phyloP scores from a whole-genome alignment of 192 early-diverging fungal genomes.

The Glomus cerebriforme region DNA sequence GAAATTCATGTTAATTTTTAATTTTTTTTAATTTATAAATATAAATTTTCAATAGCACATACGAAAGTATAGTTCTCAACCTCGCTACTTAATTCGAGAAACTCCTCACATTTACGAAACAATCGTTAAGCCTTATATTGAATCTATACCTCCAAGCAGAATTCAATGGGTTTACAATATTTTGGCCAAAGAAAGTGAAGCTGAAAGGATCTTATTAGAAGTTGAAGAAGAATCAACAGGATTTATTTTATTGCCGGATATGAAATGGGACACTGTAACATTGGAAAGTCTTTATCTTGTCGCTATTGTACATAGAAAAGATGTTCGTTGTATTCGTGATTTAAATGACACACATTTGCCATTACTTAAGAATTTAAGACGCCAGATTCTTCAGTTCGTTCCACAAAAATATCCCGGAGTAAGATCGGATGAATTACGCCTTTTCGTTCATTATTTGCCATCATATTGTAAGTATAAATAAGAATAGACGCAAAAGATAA shows the following conservation, averaged over 20 bases:
- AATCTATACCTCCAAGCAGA: conserved; percentile 55
- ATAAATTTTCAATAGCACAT: conserved; percentile 57
- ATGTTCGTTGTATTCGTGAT: conserved; percentile 66
- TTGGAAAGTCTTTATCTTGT: conserved; percentile 67
- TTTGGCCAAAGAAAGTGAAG: conserved; percentile 61
- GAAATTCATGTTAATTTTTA: background rate
- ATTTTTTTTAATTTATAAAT: conserved; percentile 11
- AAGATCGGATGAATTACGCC: conserved; percentile 56
- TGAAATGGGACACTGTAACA: conserved; percentile 76
- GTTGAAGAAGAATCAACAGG: conserved; percentile 60
- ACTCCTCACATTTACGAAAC: conserved; percentile 61
- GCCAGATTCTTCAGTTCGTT: conserved; percentile 50
- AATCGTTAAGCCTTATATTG: conserved; percentile 62
- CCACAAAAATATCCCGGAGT: conserved; percentile 51
- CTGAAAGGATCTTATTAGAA: conserved; percentile 65
- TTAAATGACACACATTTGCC: conserved; percentile 57
- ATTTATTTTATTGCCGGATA: conserved; percentile 77
- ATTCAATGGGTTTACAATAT: conserved; percentile 84
- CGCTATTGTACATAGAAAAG: conserved; percentile 58
- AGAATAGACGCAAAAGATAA: background rate
- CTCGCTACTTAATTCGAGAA: conserved; percentile 61
- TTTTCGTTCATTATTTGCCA: conserved; percentile 82
- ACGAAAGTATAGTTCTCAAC: conserved; percentile 67
- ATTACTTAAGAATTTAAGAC: conserved; percentile 63
- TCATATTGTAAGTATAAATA: conserved; percentile 63